Base-by-base conservation (phyloP, 2,329 filamentous ascomycete genomes). In the Fusarium succisae region DNA sequence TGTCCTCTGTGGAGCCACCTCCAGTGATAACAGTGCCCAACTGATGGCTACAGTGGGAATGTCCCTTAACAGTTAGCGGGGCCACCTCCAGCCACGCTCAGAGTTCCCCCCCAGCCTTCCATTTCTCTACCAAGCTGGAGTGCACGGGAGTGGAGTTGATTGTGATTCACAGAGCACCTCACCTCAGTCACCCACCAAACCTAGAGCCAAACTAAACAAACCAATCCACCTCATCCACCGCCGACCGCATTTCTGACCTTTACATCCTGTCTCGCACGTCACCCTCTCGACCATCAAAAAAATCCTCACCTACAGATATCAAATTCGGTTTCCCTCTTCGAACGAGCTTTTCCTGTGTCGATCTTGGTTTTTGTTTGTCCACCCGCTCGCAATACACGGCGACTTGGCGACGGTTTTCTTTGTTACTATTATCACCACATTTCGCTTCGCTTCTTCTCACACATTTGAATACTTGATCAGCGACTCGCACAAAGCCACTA, bases 61-160 rank as follows among this genome's bases (percentile, higher is more conserved):
- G 65, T 73, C 73, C 76, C 70, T 75, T 75, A 75, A 55, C 61
- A 78, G 72, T 69, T 78, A 79, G 77, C 63, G 68, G 76, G 69
- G 71, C 70, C 67, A 66, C 74, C 69, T 74, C 77, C 79, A 80
- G 78, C 79, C 78, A 79, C 79, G 73, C 74, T 72, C 53, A 75
- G 69, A 75, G 60, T 70, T 60, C 70, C 64, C 72, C 76, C 78
- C 78, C 78, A 80, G 78, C 78, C 78, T 80, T 80, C 66, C 47
- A 68, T 62, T 68, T 68, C 56, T 79, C 67, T 73, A 54, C 51
- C 20, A 54, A 54, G 24, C 35, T 54, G 51, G 35, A 55, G 51
- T 54, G 35, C 24, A 48, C 45, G 18, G 45, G 51, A 54, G 35
- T 54, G 51, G 20, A 54, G n/a, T 54, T 24, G 18, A 28, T 65